phyloP scores from a whole-genome alignment of 148 eudicot genomes.

The Limonium bicolor region DNA sequence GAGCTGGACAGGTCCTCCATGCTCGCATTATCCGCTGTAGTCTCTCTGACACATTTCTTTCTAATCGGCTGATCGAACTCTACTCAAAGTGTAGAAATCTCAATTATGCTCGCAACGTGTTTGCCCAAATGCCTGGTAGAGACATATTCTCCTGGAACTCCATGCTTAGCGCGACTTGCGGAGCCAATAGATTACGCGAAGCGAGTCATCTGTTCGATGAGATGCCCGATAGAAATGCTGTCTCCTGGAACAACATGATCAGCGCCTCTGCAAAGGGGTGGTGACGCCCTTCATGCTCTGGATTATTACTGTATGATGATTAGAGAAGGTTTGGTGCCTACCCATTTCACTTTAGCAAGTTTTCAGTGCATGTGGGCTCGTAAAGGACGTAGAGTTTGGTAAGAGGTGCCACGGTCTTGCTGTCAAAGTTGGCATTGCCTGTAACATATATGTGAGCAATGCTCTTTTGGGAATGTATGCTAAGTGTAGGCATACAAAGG shows the following conservation, averaged over 20 bases:
- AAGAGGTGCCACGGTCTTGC: slow-evolving; percentile 44
- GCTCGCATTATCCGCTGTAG: slow-evolving; percentile 37
- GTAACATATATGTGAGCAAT: slow-evolving; percentile 56
- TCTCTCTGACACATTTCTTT: slow-evolving; percentile 32
- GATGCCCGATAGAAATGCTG: slow-evolving; percentile 52
- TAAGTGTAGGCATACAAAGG: slow-evolving; percentile 29
- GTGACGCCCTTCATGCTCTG: slow-evolving; percentile 31
- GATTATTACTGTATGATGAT: slow-evolving; percentile 30
- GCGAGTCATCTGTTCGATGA: slow-evolving; percentile 34
- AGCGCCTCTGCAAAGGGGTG: slow-evolving; percentile 29
- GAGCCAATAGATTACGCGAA: slow-evolving; percentile 13
- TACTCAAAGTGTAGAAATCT: slow-evolving; percentile 40
- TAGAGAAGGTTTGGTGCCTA: slow-evolving; percentile 42
- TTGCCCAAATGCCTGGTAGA: slow-evolving; percentile 34
- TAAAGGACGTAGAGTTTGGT: slow-evolving; percentile 26
- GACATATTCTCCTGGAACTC: slow-evolving; percentile 59
- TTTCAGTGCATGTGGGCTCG: slow-evolving; percentile 58
- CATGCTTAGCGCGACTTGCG: slow-evolving; percentile 37
- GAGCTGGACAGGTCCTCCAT: slow-evolving; percentile 44
- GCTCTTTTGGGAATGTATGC: slow-evolving; percentile 67
- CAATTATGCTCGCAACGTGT: slow-evolving; percentile 29
- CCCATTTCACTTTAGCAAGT: slow-evolving; percentile 65
- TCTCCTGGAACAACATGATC: slow-evolving; percentile 68
- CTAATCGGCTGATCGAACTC: slow-evolving; percentile 50
- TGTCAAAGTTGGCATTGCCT: slow-evolving; percentile 37